These are phyloP conservation scores for Cylindrotheca closterium DNA, from an alignment of 108 stramenopile species.

Conservation along the genomic window DNA sequence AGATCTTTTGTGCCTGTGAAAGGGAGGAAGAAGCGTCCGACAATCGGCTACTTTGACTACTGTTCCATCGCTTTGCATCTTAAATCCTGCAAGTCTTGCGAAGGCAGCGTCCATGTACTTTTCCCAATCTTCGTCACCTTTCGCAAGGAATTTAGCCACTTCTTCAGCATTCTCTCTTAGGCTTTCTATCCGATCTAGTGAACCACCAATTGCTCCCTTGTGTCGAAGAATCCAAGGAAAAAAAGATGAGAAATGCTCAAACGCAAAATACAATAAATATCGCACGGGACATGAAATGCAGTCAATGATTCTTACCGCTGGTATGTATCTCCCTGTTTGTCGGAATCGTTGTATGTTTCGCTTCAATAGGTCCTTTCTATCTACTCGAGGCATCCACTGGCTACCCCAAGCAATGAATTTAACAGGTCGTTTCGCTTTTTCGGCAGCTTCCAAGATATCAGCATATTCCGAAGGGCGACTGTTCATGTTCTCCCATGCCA, in stretches of 20 bases:
- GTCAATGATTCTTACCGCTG: constrained; percentile 2
- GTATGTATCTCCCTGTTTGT: constrained; percentile 10
- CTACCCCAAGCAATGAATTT: constrained; percentile 8
- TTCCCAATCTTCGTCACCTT: background rate
- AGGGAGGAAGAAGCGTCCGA: background rate
- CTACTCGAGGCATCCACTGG: background rate
- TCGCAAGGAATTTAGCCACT: background rate
- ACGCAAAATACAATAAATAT: no score
- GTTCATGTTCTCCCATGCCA: constrained; percentile 21
- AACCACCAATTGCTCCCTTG: background rate
- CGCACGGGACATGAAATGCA: no score
- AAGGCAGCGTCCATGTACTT: background rate
- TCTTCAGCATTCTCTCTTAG: background rate
- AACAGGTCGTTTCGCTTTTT: constrained; percentile 10
- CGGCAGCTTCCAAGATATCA: background rate
- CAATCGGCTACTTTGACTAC: background rate
- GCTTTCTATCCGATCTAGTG: background rate
- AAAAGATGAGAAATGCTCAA: background rate
- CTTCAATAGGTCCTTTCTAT: constrained; percentile 1
- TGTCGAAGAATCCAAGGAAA: background rate
- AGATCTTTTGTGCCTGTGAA: background rate
- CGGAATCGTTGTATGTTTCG: constrained; percentile 6
- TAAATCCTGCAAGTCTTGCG: background rate
- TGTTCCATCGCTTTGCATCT: background rate
- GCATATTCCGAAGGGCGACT: constrained; percentile 12